Evolutionary conservation across 2,329 filamentous ascomycete species (phyloP), one percentile per base, ranked within the genome.

Genomic region (Paecilomyces sp.): DNA sequence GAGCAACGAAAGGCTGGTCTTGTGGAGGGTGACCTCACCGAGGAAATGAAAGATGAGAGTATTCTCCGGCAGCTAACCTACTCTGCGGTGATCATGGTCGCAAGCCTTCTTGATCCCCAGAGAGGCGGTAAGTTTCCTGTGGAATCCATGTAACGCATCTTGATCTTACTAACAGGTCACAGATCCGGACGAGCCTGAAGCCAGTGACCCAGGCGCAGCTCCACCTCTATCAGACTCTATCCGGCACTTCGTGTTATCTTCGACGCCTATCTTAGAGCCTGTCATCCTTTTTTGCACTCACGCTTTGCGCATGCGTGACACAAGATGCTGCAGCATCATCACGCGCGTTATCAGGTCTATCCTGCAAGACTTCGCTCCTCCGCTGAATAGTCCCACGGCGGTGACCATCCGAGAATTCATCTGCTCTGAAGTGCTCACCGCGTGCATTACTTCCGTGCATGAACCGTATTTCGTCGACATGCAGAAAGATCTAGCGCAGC

Each of bases 21-120:
- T 1, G 87, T 87, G 3, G 87, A 88, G 22, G 91, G 92, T 58
- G 90, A 90, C 61, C 78, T 99, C 57, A 90, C 90, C 1, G 92
- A 97, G 66, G 94, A 99, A 77, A 99, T 99, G 94, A 96, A 97
- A 75, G 88, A 91, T 6, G 94, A 99, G 74, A 97, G 93, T 70
- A 95, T 99, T 31, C 79, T 99, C 54, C 86, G 94, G 22, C 92
- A 97, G 72, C 83, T 97, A 56, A 97, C 93, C 0, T 94, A 95
- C 74, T 91, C 91, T 3, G 91, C 92, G 1, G 91, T 97, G 31
- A 88, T 94, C 67, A 91, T 97, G 83, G 89, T 97, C 63, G 91
- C 91, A 7, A 90, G 91, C 65, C 87, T 97, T 67, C 81, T 99
- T 24, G 92, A 96, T 71, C 90, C 92, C 13, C 79, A 81, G 60